These are phyloP conservation scores for Leonotis leonurus DNA, from an alignment of 257 asterid species.

Conservation along the genomic window DNA sequence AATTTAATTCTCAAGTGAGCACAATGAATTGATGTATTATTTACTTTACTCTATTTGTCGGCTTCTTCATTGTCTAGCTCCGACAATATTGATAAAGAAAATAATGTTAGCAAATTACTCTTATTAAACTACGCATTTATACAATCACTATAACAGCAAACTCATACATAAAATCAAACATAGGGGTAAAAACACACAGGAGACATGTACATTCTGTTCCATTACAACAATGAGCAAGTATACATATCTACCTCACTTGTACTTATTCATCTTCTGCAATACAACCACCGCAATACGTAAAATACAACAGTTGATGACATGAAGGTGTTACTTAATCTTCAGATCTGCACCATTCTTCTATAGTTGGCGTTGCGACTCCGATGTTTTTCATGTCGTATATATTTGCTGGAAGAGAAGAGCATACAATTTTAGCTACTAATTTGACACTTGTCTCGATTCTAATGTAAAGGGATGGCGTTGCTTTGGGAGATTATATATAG, in stretches of 20 bases:
- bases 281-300: too few species aligned
- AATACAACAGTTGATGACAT: not conserved
- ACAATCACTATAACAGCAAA: not conserved
- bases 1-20: too few species aligned
- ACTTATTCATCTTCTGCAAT: too few species aligned
- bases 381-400: constrained; percentile 58
- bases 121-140: not conserved
- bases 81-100: too few species aligned
- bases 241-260: too few species aligned
- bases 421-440: not conserved
- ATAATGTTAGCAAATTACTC: too few species aligned
- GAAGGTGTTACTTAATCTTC: not conserved
- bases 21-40: too few species aligned
- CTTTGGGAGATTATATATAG: not conserved
- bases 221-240: not conserved
- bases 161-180: not conserved
- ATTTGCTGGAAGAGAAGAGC: constrained; percentile 43
- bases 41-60: too few species aligned
- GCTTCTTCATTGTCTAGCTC: too few species aligned
- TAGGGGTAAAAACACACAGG: not conserved
- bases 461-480: not conserved
- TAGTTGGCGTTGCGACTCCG: constrained; percentile 56
- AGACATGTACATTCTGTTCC: not conserved
- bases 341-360: constrained; percentile 56
- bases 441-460: not conserved